Base-by-base conservation (phyloP, 495 filamentous ascomycete species). In the Aspergillus asperescens region DNA sequence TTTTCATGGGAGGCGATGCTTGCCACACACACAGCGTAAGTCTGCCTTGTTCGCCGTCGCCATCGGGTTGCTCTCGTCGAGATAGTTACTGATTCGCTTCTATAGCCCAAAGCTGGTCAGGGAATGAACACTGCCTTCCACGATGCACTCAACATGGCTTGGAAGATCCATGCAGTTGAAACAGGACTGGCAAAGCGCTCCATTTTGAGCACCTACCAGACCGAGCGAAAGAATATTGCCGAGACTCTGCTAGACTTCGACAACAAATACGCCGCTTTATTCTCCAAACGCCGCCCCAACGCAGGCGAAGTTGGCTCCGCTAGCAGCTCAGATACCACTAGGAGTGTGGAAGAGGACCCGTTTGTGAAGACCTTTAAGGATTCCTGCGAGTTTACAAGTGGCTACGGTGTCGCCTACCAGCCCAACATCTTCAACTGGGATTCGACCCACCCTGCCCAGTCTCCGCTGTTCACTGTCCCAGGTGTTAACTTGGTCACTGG, bases 91-190 rank as follows among this genome's bases (percentile, higher is more conserved):
- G 18, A 19, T 38, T 24, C 18, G 12, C 63, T 68, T 28, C 70
- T 66, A 18, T 64, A 75, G 57, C 81, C 81, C 34, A 83, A 84
- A 66, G 81, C 80, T 22, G 81, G 81, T 24, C 81, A 85, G 65
- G 74, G 71, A 46, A 72, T 81, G 77, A 73, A 73, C 62, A 73
- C 73, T 51, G 67, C 70, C 51, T 75, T 76, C 66, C 76, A 78
- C 62, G 77, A 82, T 57, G 70, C 74, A 6, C 64, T 79, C 59
- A 91, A 93, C 64, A 80, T 90, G 55, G 88, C 87, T 23, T 91
- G 87, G 88, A 91, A 93, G 72, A 70, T 93, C 18, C 85, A 83
- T 18, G 68, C 77, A 23, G 81, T 91, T 2, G 75, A 90, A 35
- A 72, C 67, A 35, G 83, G 83, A 13, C 71, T 77, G 24, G 82